Percentiles rank a stretch among this genome's conserved stretches.
phyloP scores from a whole-genome alignment of 768 basidiomycete genomes.

The Mycena sanguinolenta region DNA sequence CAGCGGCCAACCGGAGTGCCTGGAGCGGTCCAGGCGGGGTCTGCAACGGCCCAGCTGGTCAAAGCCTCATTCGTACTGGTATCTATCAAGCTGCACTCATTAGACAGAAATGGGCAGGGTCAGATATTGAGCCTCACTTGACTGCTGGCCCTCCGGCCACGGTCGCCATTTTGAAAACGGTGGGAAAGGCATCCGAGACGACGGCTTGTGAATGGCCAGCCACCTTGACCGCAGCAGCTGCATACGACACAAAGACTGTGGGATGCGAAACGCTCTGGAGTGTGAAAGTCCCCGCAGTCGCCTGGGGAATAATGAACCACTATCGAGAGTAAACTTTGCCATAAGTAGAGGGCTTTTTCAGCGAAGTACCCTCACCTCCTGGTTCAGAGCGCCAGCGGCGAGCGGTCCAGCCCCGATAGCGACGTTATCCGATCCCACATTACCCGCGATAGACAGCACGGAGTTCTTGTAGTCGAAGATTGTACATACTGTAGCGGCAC shows the following conservation, averaged over 20 bases:
- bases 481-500: slow-evolving; percentile 16
- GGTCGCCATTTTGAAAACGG: no score
- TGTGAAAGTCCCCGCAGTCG: slow-evolving; percentile 9
- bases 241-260: neutral
- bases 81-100: no score
- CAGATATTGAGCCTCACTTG: no score
- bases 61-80: no score
- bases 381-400: neutral
- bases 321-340: neutral
- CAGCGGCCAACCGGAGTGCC: no score
- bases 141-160: no score
- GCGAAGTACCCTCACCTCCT: neutral
- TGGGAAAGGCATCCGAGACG: no score
- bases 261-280: slow-evolving; percentile 8
- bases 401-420: neutral
- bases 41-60: no score
- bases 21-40: no score
- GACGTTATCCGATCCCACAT: neutral
- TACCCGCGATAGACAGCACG: neutral
- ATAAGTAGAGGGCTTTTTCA: neutral
- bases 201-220: no score
- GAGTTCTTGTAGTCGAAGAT: slow-evolving; percentile 15
- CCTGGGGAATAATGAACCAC: slow-evolving; percentile 18
- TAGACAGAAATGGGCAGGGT: no score
- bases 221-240: no score